Evolutionary conservation across 768 basidiomycete species (phyloP), one percentile per base, ranked within the genome.

Genomic region (Lactarius sp.): DNA sequence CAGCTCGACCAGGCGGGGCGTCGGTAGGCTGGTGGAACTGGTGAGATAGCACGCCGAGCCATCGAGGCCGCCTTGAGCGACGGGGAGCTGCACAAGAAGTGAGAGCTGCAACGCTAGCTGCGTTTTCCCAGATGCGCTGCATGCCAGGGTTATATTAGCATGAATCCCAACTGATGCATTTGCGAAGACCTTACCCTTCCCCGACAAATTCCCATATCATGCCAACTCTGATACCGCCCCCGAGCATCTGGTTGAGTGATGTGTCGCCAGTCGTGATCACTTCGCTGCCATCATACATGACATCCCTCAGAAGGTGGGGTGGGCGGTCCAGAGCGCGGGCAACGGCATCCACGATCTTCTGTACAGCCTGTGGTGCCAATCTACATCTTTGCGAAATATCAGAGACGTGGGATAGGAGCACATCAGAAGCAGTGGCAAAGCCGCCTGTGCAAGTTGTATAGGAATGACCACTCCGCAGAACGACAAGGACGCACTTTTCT

Each of bases 41-140:
- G 88, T 88, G 65, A 96, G 75, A 74, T 90, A 94, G 71, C 90
- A 91, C 1, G 86, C 76, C 1, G 88, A 84, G 39, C 88, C 91
- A 10, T 71, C 77, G 34, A 88, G 73, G 22, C 87, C 90, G 9
- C 85, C 85, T 5, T 78, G 74, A 50, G 73, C 70, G 52, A 22
- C 69, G 27, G 90, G 85, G 0, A 91, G 78, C 71, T 98, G 95
- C 0, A 90, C 88, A 22, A 83, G 78, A 36, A 96, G 77, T 4
- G 92, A 84, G 20, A 93, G 80, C 68, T 95, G 94, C 14, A 99
- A 78, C 4, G 89, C 90, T 5, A 98, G 75, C 69, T 98, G 94
- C 0, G 94, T 94, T 76, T 99, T 99, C 44, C 97, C 97, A 33
- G 96, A 86, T 27, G 94, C 88, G 71, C 97, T 99, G 71, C 16